Conservation (phyloP, 768 basidiomycete species). For the Cyathus striatus region DNA sequence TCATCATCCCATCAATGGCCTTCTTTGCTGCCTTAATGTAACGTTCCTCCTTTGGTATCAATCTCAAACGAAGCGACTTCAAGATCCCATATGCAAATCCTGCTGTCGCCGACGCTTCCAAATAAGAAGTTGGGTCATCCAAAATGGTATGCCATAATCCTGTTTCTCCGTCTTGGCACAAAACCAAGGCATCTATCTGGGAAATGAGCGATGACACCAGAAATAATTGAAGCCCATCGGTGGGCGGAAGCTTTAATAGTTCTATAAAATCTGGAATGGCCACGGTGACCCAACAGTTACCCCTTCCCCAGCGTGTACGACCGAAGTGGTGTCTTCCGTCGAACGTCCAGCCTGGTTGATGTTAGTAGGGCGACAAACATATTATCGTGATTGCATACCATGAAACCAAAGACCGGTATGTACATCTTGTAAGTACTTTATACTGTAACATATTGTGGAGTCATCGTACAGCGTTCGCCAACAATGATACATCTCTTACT, state of each 20-base stretch:
- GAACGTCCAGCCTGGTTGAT: conserved; percentile 34
- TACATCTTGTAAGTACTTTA: conserved; percentile 40
- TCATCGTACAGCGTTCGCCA: too few species aligned
- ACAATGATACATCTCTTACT: conserved; percentile 24
- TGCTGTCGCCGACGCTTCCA: conserved; percentile 44
- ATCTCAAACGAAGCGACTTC: conserved; percentile 35
- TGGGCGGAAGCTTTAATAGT: conserved; percentile 29
- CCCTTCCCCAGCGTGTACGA: conserved; percentile 46
- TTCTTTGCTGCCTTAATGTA: conserved; percentile 31
- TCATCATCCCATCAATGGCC: conserved; percentile 36
- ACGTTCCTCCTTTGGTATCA: conserved; percentile 33
- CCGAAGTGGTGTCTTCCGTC: conserved; percentile 42
- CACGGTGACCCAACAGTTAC: conserved; percentile 50
- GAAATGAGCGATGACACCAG: conserved; percentile 33
- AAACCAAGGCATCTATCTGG: conserved; percentile 44
- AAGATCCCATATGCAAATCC: conserved; percentile 45
- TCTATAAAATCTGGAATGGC: conserved; percentile 46
- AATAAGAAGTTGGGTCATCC: conserved; percentile 43
- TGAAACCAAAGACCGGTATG: conserved; percentile 44
- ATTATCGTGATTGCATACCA: conserved; percentile 18
- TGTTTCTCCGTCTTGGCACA: conserved; percentile 34
- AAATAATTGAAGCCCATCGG: conserved; percentile 37
- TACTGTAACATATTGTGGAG: conserved; percentile 14
- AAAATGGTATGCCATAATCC: conserved; percentile 54
- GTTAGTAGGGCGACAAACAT: neutral